phyloP scores from a whole-genome alignment of 176 grass and related monocot genomes.

The Tillandsia fasciculata region DNA sequence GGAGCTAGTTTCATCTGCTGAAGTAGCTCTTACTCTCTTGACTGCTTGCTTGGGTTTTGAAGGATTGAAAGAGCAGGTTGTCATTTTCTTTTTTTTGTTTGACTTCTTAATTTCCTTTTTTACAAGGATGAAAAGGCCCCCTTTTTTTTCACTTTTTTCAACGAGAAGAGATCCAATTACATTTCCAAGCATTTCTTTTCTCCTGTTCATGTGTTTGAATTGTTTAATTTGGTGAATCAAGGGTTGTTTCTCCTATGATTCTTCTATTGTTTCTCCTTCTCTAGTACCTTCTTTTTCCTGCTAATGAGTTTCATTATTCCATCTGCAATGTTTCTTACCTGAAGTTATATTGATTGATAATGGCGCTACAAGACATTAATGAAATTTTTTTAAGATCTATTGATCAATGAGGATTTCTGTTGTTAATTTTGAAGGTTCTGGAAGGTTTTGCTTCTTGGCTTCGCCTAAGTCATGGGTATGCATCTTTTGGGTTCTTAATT shows the following conservation, averaged over 20 bases:
- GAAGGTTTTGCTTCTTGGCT: conserved; percentile 97
- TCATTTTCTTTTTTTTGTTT: neutral
- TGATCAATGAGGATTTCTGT: conserved; percentile 16
- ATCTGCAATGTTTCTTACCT: too few species aligned
- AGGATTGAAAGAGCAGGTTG: conserved; percentile 83
- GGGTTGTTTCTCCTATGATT: too few species aligned
- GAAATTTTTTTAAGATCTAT: neutral
- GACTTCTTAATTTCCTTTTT: neutral
- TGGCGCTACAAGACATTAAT: neutral
- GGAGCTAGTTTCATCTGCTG: conserved; percentile 68
- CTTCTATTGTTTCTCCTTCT: too few species aligned
- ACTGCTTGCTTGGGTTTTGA: conserved; percentile 90
- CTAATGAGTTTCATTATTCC: neutral
- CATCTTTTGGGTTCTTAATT: conserved; percentile 15
- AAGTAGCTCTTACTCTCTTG: conserved; percentile 67
- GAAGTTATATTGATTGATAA: too few species aligned
- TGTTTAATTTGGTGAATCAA: too few species aligned
- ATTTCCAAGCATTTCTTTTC: too few species aligned
- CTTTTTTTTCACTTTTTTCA: too few species aligned
- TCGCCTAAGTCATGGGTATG: conserved; percentile 89
- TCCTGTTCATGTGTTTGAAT: too few species aligned
- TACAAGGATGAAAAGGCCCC: neutral
- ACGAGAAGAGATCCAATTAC: too few species aligned
- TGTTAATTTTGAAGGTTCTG: conserved; percentile 55
- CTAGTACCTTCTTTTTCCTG: neutral